Percentiles rank a stretch among this genome's conserved stretches.
These are phyloP conservation scores for Aureobasidium sp. DNA, from an alignment of 2,329 filamentous ascomycete genomes.

Conservation along the genomic window DNA sequence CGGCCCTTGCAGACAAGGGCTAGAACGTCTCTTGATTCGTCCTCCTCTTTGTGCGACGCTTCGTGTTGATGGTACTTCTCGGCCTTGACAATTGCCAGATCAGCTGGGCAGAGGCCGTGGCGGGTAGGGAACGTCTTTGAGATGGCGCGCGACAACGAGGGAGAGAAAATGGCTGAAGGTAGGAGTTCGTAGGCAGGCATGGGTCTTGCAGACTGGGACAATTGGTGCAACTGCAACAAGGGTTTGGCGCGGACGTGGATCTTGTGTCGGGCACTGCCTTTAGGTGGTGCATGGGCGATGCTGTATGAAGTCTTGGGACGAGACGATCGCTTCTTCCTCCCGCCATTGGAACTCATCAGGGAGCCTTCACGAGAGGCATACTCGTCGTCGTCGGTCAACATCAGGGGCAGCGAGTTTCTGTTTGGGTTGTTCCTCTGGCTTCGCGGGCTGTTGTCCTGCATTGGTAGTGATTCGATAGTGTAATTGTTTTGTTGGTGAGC, in stretches of 20 bases:
- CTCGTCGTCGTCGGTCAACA: constrained; percentile 28
- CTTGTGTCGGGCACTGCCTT: constrained; percentile 47
- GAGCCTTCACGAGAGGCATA: constrained; percentile 24
- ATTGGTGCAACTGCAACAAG: constrained; percentile 61
- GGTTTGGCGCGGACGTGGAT: constrained; percentile 59
- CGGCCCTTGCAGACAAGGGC: constrained; percentile 54
- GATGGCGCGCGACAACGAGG: constrained; percentile 51
- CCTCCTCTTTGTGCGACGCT: constrained; percentile 44
- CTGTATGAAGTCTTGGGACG: constrained; percentile 54
- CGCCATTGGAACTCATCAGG: constrained; percentile 8
- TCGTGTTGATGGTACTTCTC: constrained; percentile 49
- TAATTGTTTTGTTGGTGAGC: not conserved
- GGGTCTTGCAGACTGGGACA: constrained; percentile 53
- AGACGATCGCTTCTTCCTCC: constrained; percentile 18
- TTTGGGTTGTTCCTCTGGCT: not conserved
- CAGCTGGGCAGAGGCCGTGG: constrained; percentile 56
- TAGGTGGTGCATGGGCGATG: constrained; percentile 59
- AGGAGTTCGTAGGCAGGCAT: constrained; percentile 65
- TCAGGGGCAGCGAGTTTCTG: constrained; percentile 17
- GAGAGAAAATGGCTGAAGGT: constrained; percentile 47
- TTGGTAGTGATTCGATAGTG: not conserved
- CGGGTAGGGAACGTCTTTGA: constrained; percentile 56
- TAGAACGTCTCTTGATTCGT: constrained; percentile 48
- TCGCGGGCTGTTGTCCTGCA: not conserved
- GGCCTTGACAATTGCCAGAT: constrained; percentile 62